Base-by-base conservation (phyloP, 2,329 filamentous ascomycete species). In the Ramichloridium luteum region DNA sequence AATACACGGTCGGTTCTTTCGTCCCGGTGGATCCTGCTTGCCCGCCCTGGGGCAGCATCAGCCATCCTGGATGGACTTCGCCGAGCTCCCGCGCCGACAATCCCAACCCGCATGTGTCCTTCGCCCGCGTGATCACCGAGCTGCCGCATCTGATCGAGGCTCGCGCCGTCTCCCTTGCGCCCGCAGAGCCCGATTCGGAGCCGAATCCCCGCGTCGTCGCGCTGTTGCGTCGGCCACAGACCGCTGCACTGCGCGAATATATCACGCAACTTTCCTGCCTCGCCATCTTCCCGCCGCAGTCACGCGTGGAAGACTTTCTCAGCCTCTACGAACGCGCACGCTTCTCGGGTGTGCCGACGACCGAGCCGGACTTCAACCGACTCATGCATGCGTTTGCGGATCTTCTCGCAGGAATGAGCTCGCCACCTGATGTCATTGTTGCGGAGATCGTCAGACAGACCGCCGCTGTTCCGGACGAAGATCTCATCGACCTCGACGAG, bases 121-220 rank as follows among this genome's bases (percentile, higher is more conserved):
- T 93, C 56, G 70, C 68, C 45, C 74, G 75, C 2, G 83, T 98
- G 14, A 66, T 94, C 12, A 68, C 71, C 22, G 88, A 96, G 56
- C 66, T 98, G 14, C 83, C 86, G 1, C 79, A 92, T 50, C 67
- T 96, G 16, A 81, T 96, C 40, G 88, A 96, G 61, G 88, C 83
- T 6, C 88, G 88, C 55, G 88, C 85, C 1, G 74, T 94, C n/a
- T 85, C 82, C 0, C 69, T 93, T 22, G 83, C 80, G 1, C 83
- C 77, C 41, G 60, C 12, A 47, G 48, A 54, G 52, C 39, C 45
- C 39, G 20, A 44, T 20, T 10, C 26, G 3, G 27, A 38, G 6
- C 20, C n/a, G 8, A 9, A 25, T 6, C 22, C 37, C 6, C 31
- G 16, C 5, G 74, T 81, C 1, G 72, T 86, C 5, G 71, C 70